Evolutionary conservation across 106 monocot species (phyloP).

Genomic region (Dendrobium huoshanense): DNA sequence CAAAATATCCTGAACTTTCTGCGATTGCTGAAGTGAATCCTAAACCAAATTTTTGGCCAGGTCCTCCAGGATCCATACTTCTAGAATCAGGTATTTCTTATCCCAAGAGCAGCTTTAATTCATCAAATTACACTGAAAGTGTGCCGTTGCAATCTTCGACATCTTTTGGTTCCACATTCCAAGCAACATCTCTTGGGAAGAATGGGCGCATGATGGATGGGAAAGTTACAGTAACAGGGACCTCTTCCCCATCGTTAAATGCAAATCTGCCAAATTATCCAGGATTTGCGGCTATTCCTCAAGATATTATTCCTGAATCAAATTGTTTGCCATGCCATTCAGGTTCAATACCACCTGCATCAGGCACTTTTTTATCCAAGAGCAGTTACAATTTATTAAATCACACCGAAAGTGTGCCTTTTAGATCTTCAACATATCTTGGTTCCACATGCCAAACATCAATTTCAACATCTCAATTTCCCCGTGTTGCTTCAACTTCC

Average conservation of each 20-base stretch:
- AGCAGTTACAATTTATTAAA: background rate
- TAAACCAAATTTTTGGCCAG: background rate
- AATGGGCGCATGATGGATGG: background rate
- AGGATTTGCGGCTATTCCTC: background rate
- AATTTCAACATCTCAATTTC: constrained; percentile 4
- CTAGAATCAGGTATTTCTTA: background rate
- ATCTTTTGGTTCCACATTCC: background rate
- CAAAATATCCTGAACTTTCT: background rate
- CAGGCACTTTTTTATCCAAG: background rate
- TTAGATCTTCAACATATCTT: background rate
- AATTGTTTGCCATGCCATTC: background rate
- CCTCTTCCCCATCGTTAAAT: background rate
- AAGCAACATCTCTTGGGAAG: constrained; percentile 1
- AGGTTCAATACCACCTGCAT: background rate
- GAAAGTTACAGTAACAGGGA: background rate
- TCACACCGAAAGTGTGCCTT: background rate
- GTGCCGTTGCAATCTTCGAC: background rate
- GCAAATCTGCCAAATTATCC: background rate
- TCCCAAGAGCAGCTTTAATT: background rate
- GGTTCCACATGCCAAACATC: background rate
- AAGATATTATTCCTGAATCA: background rate
- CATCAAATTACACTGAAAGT: background rate
- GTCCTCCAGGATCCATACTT: background rate
- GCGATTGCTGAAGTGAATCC: background rate
- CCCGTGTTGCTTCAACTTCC: background rate